Conservation (phyloP, 2,329 filamentous ascomycete species). For the Hymenoscyphus salicellus region DNA sequence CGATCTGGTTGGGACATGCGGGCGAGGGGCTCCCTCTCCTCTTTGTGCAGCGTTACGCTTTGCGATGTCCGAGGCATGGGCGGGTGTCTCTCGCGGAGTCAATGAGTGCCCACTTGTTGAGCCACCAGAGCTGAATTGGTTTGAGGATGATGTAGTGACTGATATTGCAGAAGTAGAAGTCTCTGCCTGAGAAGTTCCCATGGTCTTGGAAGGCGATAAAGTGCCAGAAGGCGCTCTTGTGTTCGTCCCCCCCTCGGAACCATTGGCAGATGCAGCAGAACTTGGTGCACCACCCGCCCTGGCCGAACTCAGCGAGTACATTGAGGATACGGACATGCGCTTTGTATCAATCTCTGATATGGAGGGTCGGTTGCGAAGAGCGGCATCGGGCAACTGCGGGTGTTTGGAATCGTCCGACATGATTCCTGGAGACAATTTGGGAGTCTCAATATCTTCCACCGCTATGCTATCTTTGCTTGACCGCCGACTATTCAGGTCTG, state of each 20-base stretch:
- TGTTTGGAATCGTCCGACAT: conserved; percentile 31
- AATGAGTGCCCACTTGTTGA: conserved; percentile 46
- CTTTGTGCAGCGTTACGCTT: conserved; percentile 33
- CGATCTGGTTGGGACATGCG: conserved; percentile 52
- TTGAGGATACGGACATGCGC: conserved; percentile 69
- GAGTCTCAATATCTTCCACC: conserved; percentile 50
- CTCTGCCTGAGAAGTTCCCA: conserved; percentile 44
- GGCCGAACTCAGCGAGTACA: conserved; percentile 66
- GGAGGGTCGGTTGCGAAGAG: conserved; percentile 46
- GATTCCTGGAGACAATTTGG: conserved; percentile 42
- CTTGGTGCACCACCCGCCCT: conserved; percentile 45
- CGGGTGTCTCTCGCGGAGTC: conserved; percentile 35
- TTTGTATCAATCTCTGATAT: conserved; percentile 55
- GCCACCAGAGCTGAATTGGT: conserved; percentile 43
- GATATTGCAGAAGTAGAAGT: conserved; percentile 51
- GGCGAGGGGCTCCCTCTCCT: conserved; percentile 32
- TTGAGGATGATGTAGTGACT: conserved; percentile 50
- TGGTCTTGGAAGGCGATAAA: conserved; percentile 21
- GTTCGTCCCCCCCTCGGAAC: conserved; percentile 46
- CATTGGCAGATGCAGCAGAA: conserved; percentile 51
- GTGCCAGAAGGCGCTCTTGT: conserved; percentile 25
- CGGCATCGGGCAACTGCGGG: conserved; percentile 46
- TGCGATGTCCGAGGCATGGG: conserved; percentile 33
- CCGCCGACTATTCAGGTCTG: conserved; percentile 22
- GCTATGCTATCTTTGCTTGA: conserved; percentile 41